A percentile compares a stretch with the other conserved stretches of the same genome.
phyloP scores from a whole-genome alignment of 345 rosid species.

The Pistacia vera region DNA sequence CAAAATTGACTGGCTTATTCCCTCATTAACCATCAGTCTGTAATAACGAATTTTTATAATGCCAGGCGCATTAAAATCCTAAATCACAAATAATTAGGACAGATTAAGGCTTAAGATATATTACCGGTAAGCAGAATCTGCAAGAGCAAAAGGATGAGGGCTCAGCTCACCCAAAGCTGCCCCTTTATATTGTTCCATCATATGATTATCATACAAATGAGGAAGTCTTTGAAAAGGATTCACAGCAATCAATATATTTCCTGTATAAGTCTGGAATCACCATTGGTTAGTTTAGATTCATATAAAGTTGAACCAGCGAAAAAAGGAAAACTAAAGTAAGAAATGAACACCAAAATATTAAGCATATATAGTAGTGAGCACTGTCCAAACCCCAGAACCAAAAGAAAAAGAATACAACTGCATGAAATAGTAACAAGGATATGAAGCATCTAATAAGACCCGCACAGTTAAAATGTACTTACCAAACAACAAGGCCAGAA shows the following conservation, averaged over 20 bases:
- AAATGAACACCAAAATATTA: neutral
- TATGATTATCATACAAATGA: slow-evolving; percentile 75
- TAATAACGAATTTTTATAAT: slow-evolving; percentile 21
- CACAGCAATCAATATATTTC: slow-evolving; percentile 95
- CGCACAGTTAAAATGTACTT: neutral
- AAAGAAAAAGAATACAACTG: neutral
- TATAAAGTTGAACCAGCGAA: neutral
- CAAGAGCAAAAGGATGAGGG: slow-evolving; percentile 97
- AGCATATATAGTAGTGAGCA: neutral
- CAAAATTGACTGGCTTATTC: slow-evolving; percentile 85
- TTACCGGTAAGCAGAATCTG: slow-evolving; percentile 96
- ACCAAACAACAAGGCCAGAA: neutral
- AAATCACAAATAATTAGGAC: slow-evolving; percentile 17
- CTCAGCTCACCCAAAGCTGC: slow-evolving; percentile 82
- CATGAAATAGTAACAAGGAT: neutral
- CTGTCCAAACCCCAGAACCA: slow-evolving; percentile 10
- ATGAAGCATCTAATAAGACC: slow-evolving; percentile 7
- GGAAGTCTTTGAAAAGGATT: slow-evolving; percentile 89
- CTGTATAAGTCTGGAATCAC: slow-evolving; percentile 87
- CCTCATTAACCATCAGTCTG: slow-evolving; percentile 92
- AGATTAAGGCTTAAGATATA: slow-evolving; percentile 6
- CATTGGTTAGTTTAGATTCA: slow-evolving; percentile 23
- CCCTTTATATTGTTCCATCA: slow-evolving; percentile 90
- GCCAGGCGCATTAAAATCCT: slow-evolving; percentile 19
- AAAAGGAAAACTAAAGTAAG: neutral